Evolutionary conservation across 1,139 yeast genomes (phyloP).

Genomic region (Taphrina deformans): DNA sequence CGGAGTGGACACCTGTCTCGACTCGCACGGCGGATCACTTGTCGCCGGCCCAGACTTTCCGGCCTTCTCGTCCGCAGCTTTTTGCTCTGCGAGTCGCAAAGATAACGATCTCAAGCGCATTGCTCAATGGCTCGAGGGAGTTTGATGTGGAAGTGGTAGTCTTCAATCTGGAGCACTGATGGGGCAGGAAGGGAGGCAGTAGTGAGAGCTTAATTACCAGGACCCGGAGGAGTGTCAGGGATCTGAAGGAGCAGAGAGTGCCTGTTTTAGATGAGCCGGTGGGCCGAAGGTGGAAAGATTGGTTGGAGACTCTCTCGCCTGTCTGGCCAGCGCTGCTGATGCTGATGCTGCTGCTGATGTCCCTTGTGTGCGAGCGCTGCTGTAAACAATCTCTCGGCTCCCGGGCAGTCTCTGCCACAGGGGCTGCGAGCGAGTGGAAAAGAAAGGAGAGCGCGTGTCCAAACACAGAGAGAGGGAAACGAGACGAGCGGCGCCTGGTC

Average conservation of each 20-base stretch:
- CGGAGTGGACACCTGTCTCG: neutral
- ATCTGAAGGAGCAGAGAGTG: neutral
- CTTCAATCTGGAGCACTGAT: neutral
- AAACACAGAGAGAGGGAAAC: neutral
- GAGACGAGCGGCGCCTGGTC: no score
- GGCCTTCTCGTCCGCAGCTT: neutral
- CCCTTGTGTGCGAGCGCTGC: no score
- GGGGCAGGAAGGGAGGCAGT: neutral
- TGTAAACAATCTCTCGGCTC: no score
- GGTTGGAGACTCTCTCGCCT: no score
- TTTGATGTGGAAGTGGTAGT: neutral
- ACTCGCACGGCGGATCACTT: neutral
- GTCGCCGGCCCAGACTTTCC: neutral
- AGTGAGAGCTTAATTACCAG: neutral
- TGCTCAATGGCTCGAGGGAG: neutral
- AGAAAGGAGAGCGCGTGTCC: neutral
- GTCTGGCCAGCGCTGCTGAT: no score
- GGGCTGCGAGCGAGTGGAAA: neutral
- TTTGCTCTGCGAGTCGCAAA: neutral
- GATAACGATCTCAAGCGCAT: slow-evolving; percentile 1
- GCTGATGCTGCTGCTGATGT: no score
- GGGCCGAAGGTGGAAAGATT: neutral
- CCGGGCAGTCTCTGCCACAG: neutral
- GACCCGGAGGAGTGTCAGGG: neutral
- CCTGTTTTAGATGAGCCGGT: neutral